Percentiles rank a stretch among this genome's conserved stretches.
phyloP scores from a whole-genome alignment of 495 filamentous ascomycete species.

The Aspergillus nanangensis region DNA sequence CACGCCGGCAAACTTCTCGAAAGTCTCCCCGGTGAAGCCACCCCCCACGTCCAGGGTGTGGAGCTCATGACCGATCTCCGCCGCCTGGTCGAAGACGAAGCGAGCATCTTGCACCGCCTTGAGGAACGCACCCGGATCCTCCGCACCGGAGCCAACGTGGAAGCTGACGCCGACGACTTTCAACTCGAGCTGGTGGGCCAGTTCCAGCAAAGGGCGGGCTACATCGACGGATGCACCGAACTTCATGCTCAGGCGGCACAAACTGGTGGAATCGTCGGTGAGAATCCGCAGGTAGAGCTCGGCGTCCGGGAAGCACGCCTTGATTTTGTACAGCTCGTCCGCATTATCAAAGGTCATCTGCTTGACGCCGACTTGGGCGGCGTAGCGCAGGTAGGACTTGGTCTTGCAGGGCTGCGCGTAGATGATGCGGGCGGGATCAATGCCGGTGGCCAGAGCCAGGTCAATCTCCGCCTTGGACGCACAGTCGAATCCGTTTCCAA shows the following conservation, averaged over 20 bases:
- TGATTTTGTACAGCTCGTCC: conserved; percentile 97
- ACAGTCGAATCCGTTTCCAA: conserved; percentile 97
- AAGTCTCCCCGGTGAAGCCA: conserved; percentile 82
- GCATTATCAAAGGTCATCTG: conserved; percentile 99
- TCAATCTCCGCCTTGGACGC: conserved; percentile 97
- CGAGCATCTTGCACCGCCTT: conserved; percentile 89
- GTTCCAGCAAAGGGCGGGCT: conserved; percentile 68
- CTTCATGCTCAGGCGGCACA: conserved; percentile 93
- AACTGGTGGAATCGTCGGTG: conserved; percentile 90
- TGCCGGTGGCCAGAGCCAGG: conserved; percentile 74
- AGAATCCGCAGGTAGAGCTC: conserved; percentile 90
- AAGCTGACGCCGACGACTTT: conserved; percentile 97
- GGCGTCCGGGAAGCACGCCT: conserved; percentile 79
- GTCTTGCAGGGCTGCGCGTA: conserved; percentile 99
- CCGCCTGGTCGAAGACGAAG: conserved; percentile 83
- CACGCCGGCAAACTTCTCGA: conserved; percentile 83
- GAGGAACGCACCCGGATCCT: conserved; percentile 80
- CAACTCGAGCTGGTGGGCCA: conserved; percentile 84
- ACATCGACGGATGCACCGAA: conserved; percentile 87
- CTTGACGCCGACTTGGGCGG: conserved; percentile 76
- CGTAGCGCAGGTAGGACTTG: conserved; percentile 92
- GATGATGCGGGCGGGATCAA: conserved; percentile 91
- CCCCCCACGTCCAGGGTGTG: conserved; percentile 92
- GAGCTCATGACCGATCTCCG: conserved; percentile 69
- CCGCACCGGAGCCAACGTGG: conserved; percentile 93